Percentiles rank a stretch among this genome's conserved stretches.
Conservation (phyloP, 1,139 yeast genomes). For the Pichia sp. region DNA sequence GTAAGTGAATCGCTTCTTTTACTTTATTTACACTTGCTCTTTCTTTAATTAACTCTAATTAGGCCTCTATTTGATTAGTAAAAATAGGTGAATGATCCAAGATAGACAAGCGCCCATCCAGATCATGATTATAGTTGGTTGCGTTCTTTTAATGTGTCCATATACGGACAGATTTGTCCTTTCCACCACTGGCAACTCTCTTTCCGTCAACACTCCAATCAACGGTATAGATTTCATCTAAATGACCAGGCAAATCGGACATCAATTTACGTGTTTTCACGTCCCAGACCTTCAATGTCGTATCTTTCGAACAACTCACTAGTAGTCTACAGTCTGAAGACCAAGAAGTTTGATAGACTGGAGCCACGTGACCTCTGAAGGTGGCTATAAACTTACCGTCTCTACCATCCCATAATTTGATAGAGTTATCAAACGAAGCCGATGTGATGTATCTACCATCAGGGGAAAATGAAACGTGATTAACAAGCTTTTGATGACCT, state of each 20-base stretch:
- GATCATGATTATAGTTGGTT: no score
- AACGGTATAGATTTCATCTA: slow-evolving; percentile 92
- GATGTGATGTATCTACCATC: slow-evolving; percentile 90
- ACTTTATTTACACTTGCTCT: no score
- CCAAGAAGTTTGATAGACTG: slow-evolving; percentile 99
- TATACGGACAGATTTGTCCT: slow-evolving; percentile 85
- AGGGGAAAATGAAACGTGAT: slow-evolving; percentile 93
- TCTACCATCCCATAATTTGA: slow-evolving; percentile 93
- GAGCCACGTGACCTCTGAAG: slow-evolving; percentile 94
- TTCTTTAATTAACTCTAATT: no score
- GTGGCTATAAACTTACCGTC: slow-evolving; percentile 87
- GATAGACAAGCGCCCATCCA: no score
- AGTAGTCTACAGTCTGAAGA: slow-evolving; percentile 86
- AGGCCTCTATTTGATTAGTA: no score
- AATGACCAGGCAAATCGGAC: slow-evolving; percentile 91
- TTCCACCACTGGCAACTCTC: slow-evolving; percentile 92
- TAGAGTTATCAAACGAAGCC: slow-evolving; percentile 90
- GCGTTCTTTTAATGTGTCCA: slow-evolving; percentile 65
- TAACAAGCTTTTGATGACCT: slow-evolving; percentile 94
- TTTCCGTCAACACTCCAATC: slow-evolving; percentile 98
- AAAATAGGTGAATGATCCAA: no score
- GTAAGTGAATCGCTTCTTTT: no score
- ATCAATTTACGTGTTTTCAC: slow-evolving; percentile 73
- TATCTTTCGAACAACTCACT: slow-evolving; percentile 92
- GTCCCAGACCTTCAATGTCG: slow-evolving; percentile 97